Evolutionary conservation across 1,284 basidiomycete genomes (phyloP).

Genomic region (Cutaneotrichosporon spelunceum): DNA sequence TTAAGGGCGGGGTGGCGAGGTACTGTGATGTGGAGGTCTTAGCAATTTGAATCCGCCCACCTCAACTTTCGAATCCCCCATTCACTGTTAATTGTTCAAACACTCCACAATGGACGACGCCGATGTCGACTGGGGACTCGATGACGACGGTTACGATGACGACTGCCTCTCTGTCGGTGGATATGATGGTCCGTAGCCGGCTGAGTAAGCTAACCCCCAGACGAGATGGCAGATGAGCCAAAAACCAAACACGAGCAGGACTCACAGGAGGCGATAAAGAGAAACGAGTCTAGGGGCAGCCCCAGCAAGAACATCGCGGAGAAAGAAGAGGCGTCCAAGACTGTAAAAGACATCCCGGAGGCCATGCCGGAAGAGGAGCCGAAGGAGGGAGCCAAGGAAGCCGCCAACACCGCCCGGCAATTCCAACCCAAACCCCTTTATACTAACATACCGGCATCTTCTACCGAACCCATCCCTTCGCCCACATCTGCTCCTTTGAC

Average conservation of each 20-base stretch:
- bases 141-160: constrained; percentile 21
- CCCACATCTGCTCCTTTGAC: background rate
- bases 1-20: background rate
- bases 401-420: background rate
- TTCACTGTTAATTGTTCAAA: background rate
- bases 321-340: background rate
- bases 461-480: background rate
- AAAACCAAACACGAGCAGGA: background rate
- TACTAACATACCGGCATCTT: background rate
- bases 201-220: background rate
- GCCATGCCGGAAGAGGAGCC: background rate
- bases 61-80: constrained; percentile 3
- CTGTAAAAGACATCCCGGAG: background rate
- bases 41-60: constrained; percentile 4
- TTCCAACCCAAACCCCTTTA: background rate
- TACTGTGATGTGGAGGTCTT: background rate
- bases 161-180: constrained; percentile 21
- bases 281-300: background rate
- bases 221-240: background rate
- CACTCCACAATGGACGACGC: constrained; percentile 27
- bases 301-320: background rate
- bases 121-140: constrained; percentile 34
- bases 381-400: background rate
- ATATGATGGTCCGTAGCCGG: constrained; percentile 12
- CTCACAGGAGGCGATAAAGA: background rate